Evolutionary conservation across 768 basidiomycete genomes (phyloP).

Genomic region (Clitopilus hobsonii): DNA sequence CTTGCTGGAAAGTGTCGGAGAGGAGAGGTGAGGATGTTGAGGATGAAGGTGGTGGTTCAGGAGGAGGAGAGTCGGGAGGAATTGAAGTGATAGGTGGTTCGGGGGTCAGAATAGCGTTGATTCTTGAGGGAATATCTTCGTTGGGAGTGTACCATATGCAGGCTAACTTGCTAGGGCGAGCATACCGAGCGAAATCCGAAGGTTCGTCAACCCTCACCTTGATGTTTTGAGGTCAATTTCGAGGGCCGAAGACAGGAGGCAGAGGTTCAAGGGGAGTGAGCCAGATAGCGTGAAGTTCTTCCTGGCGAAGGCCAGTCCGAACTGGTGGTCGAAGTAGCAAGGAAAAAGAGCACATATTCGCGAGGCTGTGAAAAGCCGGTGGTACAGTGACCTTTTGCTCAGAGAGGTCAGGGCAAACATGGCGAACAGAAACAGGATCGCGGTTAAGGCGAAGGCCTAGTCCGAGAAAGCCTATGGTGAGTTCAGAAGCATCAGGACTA

Average conservation of each 20-base stretch:
- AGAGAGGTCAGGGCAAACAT: conserved; percentile 4
- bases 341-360: not conserved
- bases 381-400: not conserved
- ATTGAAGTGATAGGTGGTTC: not conserved
- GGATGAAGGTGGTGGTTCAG: conserved; percentile 11
- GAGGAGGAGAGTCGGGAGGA: conserved; percentile 5
- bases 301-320: conserved; percentile 8
- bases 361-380: conserved; percentile 2
- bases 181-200: conserved; percentile 14
- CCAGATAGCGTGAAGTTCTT: conserved; percentile 11
- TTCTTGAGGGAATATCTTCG: not conserved
- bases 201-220: conserved; percentile 6
- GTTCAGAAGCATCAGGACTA: conserved; percentile 6
- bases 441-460: conserved; percentile 24
- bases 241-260: conserved; percentile 10
- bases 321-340: conserved; percentile 4
- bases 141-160: conserved; percentile 5
- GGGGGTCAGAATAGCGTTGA: not conserved
- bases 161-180: conserved; percentile 11
- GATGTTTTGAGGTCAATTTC: conserved; percentile 11
- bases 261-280: conserved; percentile 2
- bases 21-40: conserved; percentile 8
- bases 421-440: conserved; percentile 5
- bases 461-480: conserved; percentile 14
- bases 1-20: not conserved